Evolutionary conservation across 495 filamentous ascomycete species (phyloP), one percentile per base, ranked within the genome.

Genomic region (Annulohypoxylon stygium): DNA sequence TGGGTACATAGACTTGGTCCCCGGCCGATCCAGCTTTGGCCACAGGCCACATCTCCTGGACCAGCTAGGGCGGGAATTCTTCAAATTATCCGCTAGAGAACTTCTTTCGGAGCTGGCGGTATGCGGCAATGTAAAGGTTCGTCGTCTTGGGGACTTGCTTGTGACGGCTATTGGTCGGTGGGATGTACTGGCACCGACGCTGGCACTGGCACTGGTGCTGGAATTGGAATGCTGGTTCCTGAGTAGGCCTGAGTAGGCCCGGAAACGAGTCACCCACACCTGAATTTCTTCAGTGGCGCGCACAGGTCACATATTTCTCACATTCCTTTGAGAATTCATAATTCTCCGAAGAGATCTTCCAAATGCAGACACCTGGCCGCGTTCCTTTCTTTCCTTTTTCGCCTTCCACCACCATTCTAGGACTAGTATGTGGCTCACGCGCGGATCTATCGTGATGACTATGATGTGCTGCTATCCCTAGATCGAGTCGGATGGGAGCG

Each of bases 361-460:
- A 79, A 74, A 68, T 78, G 81, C 79, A 78, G 80, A 67, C 67
- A 74, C 48, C 55, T 71, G 11, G 58, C 55, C 14, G 66, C 62
- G 57, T 57, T 69, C 53, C 67, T 55, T 75, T 65, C 51, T 73
- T 54, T 25, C 47, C 62, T 47, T 75, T 60, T 23, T 43, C 34
- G 20, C n/a, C 70, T 50, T 58, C 39, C 25, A 39, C 39, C 25
- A 39, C 50, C n/a, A 53, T 69, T 50, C 47, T 65, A 34, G 36
- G 54, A 65, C 55, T 65, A 58, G 47, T 76, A 68, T 57, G 70
- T 33, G 18, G 69, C 36, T 54, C 41, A 67, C 25, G 37, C 16
- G 59, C 53, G 36, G 63, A 30, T 36, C 51, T 48, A 34, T 11
- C 39, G 53, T 36, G 34, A 23, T 26, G 25, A 8, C 4, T 20